Conservation (phyloP, 140 eudicot species). For the Erigeron philadelphicus region DNA sequence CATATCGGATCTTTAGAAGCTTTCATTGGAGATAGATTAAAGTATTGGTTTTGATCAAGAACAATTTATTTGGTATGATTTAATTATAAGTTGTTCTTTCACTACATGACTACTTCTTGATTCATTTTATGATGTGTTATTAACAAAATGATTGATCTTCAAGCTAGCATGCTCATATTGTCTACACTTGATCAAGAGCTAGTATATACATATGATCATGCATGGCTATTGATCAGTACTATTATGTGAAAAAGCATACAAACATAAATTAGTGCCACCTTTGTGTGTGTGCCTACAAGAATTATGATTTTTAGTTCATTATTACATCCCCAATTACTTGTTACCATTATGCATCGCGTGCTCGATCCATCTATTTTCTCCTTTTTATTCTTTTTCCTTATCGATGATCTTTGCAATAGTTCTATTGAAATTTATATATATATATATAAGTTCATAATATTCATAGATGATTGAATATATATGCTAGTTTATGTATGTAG, state of each 20-base stretch:
- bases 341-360: conserved; percentile 29
- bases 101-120: conserved; percentile 6
- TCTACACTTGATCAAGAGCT: conserved; percentile 16
- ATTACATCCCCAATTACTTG: conserved; percentile 24
- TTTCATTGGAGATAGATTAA: conserved; percentile 1
- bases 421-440: too few relatives aligned
- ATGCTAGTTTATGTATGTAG: neutral
- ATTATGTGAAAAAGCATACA: conserved; percentile 20
- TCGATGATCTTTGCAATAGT: conserved; percentile 9
- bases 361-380: conserved; percentile 20
- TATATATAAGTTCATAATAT: neutral
- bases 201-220: neutral
- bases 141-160: conserved; percentile 26
- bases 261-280: conserved; percentile 37
- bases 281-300: conserved; percentile 34
- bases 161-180: conserved; percentile 21
- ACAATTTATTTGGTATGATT: conserved; percentile 24
- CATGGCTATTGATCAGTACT: neutral
- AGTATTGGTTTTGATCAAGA: conserved; percentile 5
- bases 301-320: conserved; percentile 31
- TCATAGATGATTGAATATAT: conserved; percentile 1
- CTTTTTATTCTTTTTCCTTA: conserved; percentile 10
- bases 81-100: conserved; percentile 12
- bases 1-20: conserved; percentile 26
- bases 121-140: conserved; percentile 4